A percentile compares a stretch with the other conserved stretches of the same genome.
Conservation (phyloP, 345 rosid species). For the Diplotaxis tenuifolia region DNA sequence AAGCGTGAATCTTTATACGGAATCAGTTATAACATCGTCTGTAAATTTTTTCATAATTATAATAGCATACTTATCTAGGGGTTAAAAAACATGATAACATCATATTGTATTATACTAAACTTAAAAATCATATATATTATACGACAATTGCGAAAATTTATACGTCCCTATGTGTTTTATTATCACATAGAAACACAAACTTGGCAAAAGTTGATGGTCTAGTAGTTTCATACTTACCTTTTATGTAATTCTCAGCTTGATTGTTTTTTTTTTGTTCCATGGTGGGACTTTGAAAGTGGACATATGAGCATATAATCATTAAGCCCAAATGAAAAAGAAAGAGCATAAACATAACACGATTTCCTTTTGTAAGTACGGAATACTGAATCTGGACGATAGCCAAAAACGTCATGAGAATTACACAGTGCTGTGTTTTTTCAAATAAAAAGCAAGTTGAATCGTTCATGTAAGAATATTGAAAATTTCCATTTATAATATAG, state of each 20-base stretch:
- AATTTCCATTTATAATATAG: not conserved
- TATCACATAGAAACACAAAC: not conserved
- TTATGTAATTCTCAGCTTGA: not conserved
- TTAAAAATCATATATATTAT: too few relatives aligned
- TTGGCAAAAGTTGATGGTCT: not conserved
- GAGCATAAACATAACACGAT: not conserved
- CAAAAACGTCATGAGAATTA: not conserved
- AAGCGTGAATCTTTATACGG: too few relatives aligned
- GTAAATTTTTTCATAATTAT: too few relatives aligned
- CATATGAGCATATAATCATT: not conserved
- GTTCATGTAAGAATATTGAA: not conserved
- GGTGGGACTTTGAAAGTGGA: not conserved
- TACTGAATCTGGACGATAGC: not conserved
- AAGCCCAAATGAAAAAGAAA: not conserved
- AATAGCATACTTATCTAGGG: too few relatives aligned
- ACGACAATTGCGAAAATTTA: too few relatives aligned
- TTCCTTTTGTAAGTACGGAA: not conserved
- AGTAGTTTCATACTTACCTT: not conserved
- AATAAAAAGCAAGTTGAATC: constrained; percentile 18
- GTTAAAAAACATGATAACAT: too few relatives aligned
- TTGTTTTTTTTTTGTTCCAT: not conserved
- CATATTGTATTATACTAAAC: too few relatives aligned
- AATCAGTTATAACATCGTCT: too few relatives aligned
- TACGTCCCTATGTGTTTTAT: not conserved
- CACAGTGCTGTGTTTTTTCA: not conserved